Base-by-base conservation (phyloP, 495 filamentous ascomycete genomes). In the Penicillium macrosclerotiorum region DNA sequence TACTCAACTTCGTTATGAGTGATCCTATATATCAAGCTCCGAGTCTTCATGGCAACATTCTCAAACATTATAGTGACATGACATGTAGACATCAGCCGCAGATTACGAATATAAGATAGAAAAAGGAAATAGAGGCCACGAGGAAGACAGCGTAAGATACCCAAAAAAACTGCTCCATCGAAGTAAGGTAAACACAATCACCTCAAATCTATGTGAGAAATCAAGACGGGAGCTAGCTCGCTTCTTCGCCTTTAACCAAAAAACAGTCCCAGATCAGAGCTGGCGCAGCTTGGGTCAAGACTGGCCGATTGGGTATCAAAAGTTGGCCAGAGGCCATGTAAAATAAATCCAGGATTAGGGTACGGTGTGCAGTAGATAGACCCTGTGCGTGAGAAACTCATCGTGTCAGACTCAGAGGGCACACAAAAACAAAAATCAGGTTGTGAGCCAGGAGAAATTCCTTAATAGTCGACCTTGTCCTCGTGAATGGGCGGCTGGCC, bases 401-500 rank as follows among this genome's bases (percentile, higher is more conserved):
- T n/a, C n/a, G n/a, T n/a, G n/a, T n/a, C n/a, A n/a, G n/a, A n/a
- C n/a, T n/a, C n/a, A n/a, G n/a, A n/a, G n/a, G n/a, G n/a, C n/a
- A n/a, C n/a, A n/a, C n/a, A n/a, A n/a, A n/a, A n/a, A n/a, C n/a
- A n/a, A n/a, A n/a, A n/a, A n/a, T n/a, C n/a, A n/a, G n/a, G n/a
- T n/a, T n/a, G n/a, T n/a, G 14, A 18, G 9, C 25, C 8, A 14
- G 18, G 8, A n/a, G 3, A 16, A 7, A 8, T 17, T 6, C 7
- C 37, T 56, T 74, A 80, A 55, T 77, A 79, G 47, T 68, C 46
- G 23, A 77, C 47, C 74, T 88, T 88, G 68, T 86, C 82, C 63
- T 86, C 71, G 74, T 81, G 95, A 42, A 93, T 80, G 7, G 91
- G 91, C 37, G 90, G 87, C 51, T 82, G 66, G 46, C 79, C 82